Evolutionary conservation across 1,284 basidiomycete species (phyloP).

Genomic region (Termitomyces sp.): DNA sequence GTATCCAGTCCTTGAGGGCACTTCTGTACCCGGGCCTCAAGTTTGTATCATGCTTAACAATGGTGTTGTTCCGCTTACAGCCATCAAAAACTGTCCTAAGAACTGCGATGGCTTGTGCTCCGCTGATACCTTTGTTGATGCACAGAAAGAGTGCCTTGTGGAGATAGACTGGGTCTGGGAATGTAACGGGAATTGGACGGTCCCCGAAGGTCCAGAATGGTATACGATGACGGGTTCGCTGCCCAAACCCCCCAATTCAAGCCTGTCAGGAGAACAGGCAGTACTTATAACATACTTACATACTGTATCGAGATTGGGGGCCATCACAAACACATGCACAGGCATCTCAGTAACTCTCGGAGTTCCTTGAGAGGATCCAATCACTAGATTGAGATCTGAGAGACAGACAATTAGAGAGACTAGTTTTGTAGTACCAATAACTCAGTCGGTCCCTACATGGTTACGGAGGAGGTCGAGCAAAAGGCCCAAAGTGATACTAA

Average conservation of each 20-base stretch:
- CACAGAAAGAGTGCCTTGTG: constrained; percentile 61
- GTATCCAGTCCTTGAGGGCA: constrained; percentile 35
- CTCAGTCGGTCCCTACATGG: too few species aligned
- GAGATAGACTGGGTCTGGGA: constrained; percentile 74
- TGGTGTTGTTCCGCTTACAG: constrained; percentile 77
- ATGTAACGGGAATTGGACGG: constrained; percentile 70
- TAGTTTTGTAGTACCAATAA: too few species aligned
- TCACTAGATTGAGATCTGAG: too few species aligned
- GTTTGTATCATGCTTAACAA: constrained; percentile 85
- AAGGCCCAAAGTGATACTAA: too few species aligned
- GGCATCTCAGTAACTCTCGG: too few species aligned
- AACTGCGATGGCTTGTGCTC: constrained; percentile 78
- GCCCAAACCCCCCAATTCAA: constrained; percentile 21
- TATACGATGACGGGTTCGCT: constrained; percentile 50
- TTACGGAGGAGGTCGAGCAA: too few species aligned
- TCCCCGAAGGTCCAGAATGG: constrained; percentile 54
- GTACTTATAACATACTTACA: too few species aligned
- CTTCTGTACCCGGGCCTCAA: constrained; percentile 48
- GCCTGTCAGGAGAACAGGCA: too few species aligned
- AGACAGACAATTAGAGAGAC: too few species aligned
- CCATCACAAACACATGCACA: too few species aligned
- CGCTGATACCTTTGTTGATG: constrained; percentile 67
- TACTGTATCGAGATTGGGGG: too few species aligned
- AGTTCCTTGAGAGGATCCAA: too few species aligned
- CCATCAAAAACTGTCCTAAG: constrained; percentile 67